Conservation (phyloP, 2,329 filamentous ascomycete genomes). For the Fusarium acutatum region DNA sequence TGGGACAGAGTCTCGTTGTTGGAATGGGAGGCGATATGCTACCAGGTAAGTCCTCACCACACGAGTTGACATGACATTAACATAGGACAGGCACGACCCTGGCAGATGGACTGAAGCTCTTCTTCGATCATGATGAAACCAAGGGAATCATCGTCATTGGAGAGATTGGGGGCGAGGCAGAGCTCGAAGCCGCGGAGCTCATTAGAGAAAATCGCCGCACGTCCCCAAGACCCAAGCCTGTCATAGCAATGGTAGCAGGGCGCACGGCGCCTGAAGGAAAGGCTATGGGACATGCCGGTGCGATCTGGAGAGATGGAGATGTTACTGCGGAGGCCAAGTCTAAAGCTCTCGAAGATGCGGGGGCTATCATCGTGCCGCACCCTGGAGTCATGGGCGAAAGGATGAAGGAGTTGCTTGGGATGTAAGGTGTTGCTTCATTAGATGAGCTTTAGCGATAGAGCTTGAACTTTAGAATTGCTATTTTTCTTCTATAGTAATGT, state of each 20-base stretch:
- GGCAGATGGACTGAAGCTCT: conserved; percentile 73
- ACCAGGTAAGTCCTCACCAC: conserved; percentile 56
- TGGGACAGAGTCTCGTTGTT: conserved; percentile 80
- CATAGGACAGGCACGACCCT: conserved; percentile 64
- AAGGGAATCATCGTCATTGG: conserved; percentile 77
- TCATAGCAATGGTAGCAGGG: conserved; percentile 71
- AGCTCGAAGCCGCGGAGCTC: conserved; percentile 76
- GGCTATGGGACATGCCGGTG: conserved; percentile 79
- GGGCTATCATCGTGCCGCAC: conserved; percentile 50
- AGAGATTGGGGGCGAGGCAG: conserved; percentile 75
- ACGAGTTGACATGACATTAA: not conserved
- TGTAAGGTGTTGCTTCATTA: no score
- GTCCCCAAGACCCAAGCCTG: conserved; percentile 69
- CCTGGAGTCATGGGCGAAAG: conserved; percentile 49
- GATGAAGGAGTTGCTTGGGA: conserved; percentile 46
- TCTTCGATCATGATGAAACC: conserved; percentile 73
- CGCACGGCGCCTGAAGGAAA: conserved; percentile 66
- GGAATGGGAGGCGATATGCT: conserved; percentile 81
- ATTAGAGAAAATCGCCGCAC: conserved; percentile 68
- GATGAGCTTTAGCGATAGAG: not conserved
- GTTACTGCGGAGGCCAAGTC: conserved; percentile 46
- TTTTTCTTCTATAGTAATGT: not conserved
- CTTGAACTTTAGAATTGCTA: not conserved
- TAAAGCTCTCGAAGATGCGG: conserved; percentile 46
- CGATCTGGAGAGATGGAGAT: conserved; percentile 55